Evolutionary conservation across 2,329 filamentous ascomycete species (phyloP).

Genomic region (Lasiodiplodia sp.): DNA sequence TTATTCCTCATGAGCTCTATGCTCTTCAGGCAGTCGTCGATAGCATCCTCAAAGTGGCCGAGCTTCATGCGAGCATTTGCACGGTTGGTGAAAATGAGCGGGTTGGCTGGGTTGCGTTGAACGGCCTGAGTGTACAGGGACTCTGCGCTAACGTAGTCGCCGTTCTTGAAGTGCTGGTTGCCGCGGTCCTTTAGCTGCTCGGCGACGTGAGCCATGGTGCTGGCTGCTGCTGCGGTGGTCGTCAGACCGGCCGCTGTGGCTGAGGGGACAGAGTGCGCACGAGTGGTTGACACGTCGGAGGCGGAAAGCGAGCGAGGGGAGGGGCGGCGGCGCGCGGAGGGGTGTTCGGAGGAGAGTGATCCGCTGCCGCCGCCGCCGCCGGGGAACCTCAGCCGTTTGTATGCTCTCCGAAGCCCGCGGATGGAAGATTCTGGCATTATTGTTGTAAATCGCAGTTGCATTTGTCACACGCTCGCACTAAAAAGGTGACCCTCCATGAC

Average conservation of each 20-base stretch:
- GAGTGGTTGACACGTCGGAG: constrained; percentile 5
- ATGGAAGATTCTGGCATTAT: constrained; percentile 30
- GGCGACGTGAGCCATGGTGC: constrained; percentile 45
- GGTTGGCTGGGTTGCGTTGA: constrained; percentile 77
- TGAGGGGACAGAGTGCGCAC: not conserved
- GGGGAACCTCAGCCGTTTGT: constrained; percentile 21
- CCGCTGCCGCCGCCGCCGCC: constrained; percentile 6
- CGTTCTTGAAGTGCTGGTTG: constrained; percentile 69
- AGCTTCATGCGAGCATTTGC: constrained; percentile 83
- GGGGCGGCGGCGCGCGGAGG: constrained; percentile 17
- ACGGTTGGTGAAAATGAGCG: constrained; percentile 86
- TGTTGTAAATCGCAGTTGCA: constrained; percentile 12
- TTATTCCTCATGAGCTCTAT: constrained; percentile 70
- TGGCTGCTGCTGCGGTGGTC: constrained; percentile 7
- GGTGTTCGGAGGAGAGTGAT: constrained; percentile 12
- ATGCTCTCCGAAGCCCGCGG: constrained; percentile 25
- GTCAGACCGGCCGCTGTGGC: not conserved
- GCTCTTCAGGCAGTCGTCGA: constrained; percentile 78
- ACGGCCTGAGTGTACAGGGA: constrained; percentile 79
- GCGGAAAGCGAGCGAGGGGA: constrained; percentile 9
- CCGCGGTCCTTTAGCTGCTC: constrained; percentile 61
- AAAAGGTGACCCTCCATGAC: not conserved
- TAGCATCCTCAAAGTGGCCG: constrained; percentile 73
- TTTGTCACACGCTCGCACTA: constrained; percentile 18
- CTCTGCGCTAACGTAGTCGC: constrained; percentile 72